Base-by-base conservation (phyloP, 805 yeast species). In the Saccharomycopsis malanga region DNA sequence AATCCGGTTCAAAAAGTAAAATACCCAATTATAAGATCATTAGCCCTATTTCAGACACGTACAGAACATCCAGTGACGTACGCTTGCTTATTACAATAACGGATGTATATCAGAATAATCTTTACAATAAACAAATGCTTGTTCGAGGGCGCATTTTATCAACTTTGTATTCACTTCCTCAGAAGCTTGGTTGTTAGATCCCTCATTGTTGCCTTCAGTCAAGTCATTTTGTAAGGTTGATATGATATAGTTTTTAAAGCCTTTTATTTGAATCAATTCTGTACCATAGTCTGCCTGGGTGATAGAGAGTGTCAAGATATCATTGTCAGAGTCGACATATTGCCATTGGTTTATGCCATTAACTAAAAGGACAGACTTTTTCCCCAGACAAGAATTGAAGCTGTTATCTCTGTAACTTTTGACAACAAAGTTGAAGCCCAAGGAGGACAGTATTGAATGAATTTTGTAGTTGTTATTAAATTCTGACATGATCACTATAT, bases 401-500 rank as follows among this genome's bases (percentile, higher is more conserved):
- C 27, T 22, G n/a, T 42, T 21, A 18, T n/a, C 29, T 29, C 30
- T 18, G 17, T 42, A 42, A 17, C 34, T 42, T 6, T n/a, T 14
- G 4, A 42, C 45, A 24, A 20, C 29, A 7, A 30, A 17, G 23
- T 42, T 42, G 25, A 42, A 42, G 18, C 34, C 27, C 15, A 42
- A 32, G 15, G 45, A 32, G 25, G 6, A 10, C 14, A 35, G 15
- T n/a, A 42, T 22, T 14, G 45, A n/a, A 10, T 32, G 23, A 4
- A 32, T 20, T 18, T 30, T 14, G 24, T 4, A 42, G n/a, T 3
- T 18, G n/a, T 14, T 20, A 6, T 27, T 21, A 22, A n/a, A 10
- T 18, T 42, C 38, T 12, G 32, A 32, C 20, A 42, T 9, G 12
- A 42, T 15, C 6, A 32, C 45, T 14, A 66, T 46, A 46, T 65